phyloP scores from a whole-genome alignment of 73 alveolate species.

The Tetrahymena malaccensis region DNA sequence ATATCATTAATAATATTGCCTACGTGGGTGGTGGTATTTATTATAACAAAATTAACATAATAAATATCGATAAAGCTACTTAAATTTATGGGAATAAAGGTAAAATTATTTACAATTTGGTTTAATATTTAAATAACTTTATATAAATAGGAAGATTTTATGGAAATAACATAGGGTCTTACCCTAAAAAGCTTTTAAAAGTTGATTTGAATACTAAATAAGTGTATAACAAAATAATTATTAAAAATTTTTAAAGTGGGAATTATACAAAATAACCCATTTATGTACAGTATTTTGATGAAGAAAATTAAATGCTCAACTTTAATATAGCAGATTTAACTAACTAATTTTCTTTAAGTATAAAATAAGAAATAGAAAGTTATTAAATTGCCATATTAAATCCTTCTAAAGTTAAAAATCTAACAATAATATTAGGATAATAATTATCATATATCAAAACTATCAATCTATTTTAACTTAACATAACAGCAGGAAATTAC shows the following conservation, averaged over 20 bases:
- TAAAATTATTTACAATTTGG: neutral
- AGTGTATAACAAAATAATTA: neutral
- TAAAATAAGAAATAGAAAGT: neutral
- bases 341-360: neutral
- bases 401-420: neutral
- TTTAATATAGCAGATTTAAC: neutral
- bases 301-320: neutral
- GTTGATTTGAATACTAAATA: neutral
- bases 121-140: neutral
- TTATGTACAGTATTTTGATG: neutral
- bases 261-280: neutral
- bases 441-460: neutral
- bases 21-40: neutral
- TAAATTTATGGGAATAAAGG: neutral
- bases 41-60: neutral
- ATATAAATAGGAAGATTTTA: neutral
- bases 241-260: neutral
- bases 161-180: neutral
- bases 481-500: neutral
- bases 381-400: neutral
- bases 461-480: neutral
- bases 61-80: neutral
- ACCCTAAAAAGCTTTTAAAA: neutral
- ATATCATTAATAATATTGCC: neutral
- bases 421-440: neutral